These are phyloP conservation scores for Coemansia biformis DNA, from an alignment of 192 early-diverging fungal genomes.

Conservation along the genomic window DNA sequence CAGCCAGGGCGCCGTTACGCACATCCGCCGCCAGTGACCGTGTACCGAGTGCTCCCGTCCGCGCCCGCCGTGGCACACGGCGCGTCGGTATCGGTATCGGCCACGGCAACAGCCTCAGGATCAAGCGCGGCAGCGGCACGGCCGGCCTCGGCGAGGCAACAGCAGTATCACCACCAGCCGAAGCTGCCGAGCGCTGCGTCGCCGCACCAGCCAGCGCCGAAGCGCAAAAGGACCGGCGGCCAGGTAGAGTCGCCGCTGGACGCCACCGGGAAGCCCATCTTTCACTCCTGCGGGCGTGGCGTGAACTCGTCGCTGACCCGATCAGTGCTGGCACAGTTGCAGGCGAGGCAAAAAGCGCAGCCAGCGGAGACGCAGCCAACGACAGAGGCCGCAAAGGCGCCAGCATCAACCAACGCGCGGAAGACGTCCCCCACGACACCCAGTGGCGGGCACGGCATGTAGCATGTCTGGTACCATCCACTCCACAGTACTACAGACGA, in stretches of 20 bases:
- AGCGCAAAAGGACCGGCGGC: conserved; percentile 14
- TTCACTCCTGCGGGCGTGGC: conserved; percentile 45
- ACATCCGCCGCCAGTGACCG: conserved; percentile 25
- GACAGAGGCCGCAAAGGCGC: background rate
- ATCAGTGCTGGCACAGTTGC: conserved; percentile 44
- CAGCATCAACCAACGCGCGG: background rate
- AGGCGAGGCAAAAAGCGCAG: conserved; percentile 12
- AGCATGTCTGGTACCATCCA: no score
- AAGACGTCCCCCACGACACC: background rate
- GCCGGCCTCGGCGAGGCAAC: background rate
- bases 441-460: background rate
- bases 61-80: background rate
- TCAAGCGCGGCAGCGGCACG: no score
- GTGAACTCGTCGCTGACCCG: conserved; percentile 48
- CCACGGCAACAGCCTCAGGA: background rate
- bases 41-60: conserved; percentile 31
- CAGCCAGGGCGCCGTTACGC: conserved; percentile 43
- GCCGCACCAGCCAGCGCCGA: conserved; percentile 4
- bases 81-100: background rate
- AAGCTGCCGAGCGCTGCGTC: background rate
- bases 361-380: conserved; percentile 1
- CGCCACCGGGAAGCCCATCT: conserved; percentile 30
- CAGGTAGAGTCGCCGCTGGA: conserved; percentile 26
- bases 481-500: no score
- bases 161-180: background rate